Conservation (phyloP, 257 asterid species). For the Rubia yunnanensis region DNA sequence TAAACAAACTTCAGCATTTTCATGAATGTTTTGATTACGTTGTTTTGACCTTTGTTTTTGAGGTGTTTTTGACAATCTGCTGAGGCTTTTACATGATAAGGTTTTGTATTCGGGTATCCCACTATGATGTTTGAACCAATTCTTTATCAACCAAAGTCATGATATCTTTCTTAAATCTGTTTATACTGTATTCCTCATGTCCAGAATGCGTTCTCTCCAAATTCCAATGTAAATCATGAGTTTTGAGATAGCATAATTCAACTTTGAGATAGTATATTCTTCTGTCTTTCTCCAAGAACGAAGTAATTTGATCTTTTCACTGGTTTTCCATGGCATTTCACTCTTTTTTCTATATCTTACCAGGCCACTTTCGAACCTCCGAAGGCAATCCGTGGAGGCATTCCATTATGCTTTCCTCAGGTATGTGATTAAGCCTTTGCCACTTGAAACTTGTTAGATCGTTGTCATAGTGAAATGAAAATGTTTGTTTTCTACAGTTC, state of each 20-base stretch:
- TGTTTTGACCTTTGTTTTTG: not conserved
- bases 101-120: not conserved
- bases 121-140: too few species aligned
- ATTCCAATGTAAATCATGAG: not conserved
- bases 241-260: not conserved
- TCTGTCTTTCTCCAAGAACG: not conserved
- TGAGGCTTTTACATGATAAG: not conserved
- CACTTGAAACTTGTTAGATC: conserved; percentile 7
- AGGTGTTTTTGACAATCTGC: not conserved
- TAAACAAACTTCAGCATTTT: not conserved
- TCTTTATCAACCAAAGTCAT: not conserved
- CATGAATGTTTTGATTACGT: not conserved
- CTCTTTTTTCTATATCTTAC: not conserved
- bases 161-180: not conserved
- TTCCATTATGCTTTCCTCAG: conserved; percentile 92
- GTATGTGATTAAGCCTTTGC: conserved; percentile 31
- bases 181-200: not conserved
- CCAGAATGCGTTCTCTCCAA: not conserved
- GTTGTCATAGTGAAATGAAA: conserved; percentile 15
- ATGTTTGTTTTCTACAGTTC: conserved; percentile 47
- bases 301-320: not conserved
- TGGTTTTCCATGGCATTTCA: not conserved
- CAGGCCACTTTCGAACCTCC: conserved; percentile 56
- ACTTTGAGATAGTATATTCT: not conserved
- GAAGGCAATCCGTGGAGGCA: conserved; percentile 93